phyloP scores from a whole-genome alignment of 208 protist species.

The Trypanosoma brucei region DNA sequence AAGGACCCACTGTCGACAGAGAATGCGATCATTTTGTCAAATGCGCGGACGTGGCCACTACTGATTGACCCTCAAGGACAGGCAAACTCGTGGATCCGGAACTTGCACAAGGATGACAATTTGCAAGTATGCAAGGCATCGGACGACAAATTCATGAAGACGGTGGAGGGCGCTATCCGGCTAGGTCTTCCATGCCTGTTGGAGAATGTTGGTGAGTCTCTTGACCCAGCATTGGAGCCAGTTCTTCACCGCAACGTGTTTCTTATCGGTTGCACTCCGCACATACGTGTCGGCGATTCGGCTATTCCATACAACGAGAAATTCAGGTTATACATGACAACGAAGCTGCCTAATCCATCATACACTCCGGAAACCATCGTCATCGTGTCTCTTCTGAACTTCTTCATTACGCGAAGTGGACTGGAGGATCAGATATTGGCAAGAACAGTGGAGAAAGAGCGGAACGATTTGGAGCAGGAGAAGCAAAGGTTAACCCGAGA shows the following conservation, averaged over 20 bases:
- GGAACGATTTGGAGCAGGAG: constrained; percentile 95
- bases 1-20: constrained; percentile 94
- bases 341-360: constrained; percentile 96
- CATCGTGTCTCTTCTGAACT: constrained; percentile 97
- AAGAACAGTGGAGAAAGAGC: constrained; percentile 95
- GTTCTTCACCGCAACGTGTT: constrained; percentile 94
- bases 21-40: constrained; percentile 96
- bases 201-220: constrained; percentile 93
- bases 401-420: constrained; percentile 96
- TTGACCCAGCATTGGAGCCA: constrained; percentile 95
- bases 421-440: constrained; percentile 97
- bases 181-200: constrained; percentile 96
- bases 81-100: constrained; percentile 96
- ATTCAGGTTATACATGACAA: constrained; percentile 97
- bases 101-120: constrained; percentile 91
- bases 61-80: constrained; percentile 98
- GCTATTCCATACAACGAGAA: constrained; percentile 94
- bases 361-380: constrained; percentile 96
- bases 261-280: constrained; percentile 88
- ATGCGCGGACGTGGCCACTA: constrained; percentile 94
- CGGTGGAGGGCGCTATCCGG: constrained; percentile 94
- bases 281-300: constrained; percentile 96
- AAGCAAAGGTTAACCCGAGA: constrained; percentile 93
- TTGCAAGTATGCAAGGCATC: constrained; percentile 96
- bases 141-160: constrained; percentile 93